phyloP scores from a whole-genome alignment of 2,329 filamentous ascomycete genomes.

The Neofusicoccum umdonicola region DNA sequence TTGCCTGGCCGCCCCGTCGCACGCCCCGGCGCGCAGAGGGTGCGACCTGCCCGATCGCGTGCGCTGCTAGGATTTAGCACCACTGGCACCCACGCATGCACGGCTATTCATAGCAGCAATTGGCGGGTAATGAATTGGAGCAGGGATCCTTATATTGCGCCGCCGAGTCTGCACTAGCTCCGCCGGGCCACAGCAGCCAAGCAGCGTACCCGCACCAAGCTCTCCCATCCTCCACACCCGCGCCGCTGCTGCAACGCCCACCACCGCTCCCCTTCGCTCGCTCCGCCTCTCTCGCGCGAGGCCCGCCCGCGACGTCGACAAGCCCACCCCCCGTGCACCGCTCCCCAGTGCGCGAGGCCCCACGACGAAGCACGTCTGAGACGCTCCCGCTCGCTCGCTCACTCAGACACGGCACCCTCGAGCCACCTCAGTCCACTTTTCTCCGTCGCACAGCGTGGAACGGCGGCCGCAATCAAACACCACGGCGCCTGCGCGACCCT shows the following conservation, averaged over 20 bases:
- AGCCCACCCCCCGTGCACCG: constrained; percentile 10
- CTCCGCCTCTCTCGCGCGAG: constrained; percentile 12
- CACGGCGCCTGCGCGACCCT: constrained; percentile 16
- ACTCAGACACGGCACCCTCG: constrained; percentile 16
- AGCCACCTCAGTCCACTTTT: constrained; percentile 19
- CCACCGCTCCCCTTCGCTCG: constrained; percentile 2
- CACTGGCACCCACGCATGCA: constrained; percentile 10
- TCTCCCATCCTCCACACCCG: constrained; percentile 17
- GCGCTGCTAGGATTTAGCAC: constrained; percentile 11
- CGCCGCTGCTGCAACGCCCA: constrained; percentile 11
- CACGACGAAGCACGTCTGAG: constrained; percentile 16
- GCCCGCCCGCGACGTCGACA: constrained; percentile 16
- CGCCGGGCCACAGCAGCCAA: constrained; percentile 16
- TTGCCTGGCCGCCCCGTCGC: constrained; percentile 7
- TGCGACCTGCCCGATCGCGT: constrained; percentile 14
- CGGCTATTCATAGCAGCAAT: constrained; percentile 17
- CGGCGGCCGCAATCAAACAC: constrained; percentile 17
- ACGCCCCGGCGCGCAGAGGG: constrained; percentile 1
- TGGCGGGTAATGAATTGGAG: constrained; percentile 11
- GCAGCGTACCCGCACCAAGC: constrained; percentile 15
- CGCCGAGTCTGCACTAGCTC: constrained; percentile 15
- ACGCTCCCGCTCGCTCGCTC: constrained; percentile 9
- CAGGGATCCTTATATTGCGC: constrained; percentile 14
- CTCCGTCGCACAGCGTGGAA: constrained; percentile 18
- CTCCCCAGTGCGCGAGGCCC: constrained; percentile 12